Evolutionary conservation across 768 basidiomycete species (phyloP).

Genomic region (Asterophora parasitica): DNA sequence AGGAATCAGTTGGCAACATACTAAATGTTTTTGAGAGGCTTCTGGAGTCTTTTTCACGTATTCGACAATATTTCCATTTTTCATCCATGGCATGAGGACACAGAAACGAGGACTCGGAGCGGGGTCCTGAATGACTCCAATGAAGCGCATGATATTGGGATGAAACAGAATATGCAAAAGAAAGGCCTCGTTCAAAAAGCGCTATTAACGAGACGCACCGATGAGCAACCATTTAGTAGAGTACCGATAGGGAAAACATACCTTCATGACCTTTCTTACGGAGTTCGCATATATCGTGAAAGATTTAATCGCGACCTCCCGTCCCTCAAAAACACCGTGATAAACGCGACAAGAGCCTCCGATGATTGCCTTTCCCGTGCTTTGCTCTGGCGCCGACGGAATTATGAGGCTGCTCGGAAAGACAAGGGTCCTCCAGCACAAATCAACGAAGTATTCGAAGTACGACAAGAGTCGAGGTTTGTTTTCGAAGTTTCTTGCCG

Average conservation of each 20-base stretch:
- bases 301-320: constrained; percentile 17
- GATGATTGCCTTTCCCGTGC: background rate
- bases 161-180: constrained; percentile 18
- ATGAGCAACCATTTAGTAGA: background rate
- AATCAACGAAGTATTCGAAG: constrained; percentile 9
- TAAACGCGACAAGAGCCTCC: constrained; percentile 17
- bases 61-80: constrained; percentile 20
- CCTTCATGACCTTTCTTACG: constrained; percentile 7
- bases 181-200: constrained; percentile 18
- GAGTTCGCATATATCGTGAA: constrained; percentile 10
- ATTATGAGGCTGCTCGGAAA: constrained; percentile 5
- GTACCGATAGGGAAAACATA: background rate
- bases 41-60: constrained; percentile 9
- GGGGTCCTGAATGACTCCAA: constrained; percentile 17
- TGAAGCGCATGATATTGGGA: constrained; percentile 20
- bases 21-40: constrained; percentile 12
- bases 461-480: constrained; percentile 5
- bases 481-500: constrained; percentile 7
- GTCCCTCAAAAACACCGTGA: constrained; percentile 8
- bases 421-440: constrained; percentile 6
- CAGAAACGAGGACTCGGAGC: constrained; percentile 6
- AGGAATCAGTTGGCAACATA: background rate
- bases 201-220: constrained; percentile 1
- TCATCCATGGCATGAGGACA: constrained; percentile 28
- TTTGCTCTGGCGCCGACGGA: background rate